Base-by-base conservation (phyloP, 176 grass and related monocot genomes). In the Raddia guianensis region DNA sequence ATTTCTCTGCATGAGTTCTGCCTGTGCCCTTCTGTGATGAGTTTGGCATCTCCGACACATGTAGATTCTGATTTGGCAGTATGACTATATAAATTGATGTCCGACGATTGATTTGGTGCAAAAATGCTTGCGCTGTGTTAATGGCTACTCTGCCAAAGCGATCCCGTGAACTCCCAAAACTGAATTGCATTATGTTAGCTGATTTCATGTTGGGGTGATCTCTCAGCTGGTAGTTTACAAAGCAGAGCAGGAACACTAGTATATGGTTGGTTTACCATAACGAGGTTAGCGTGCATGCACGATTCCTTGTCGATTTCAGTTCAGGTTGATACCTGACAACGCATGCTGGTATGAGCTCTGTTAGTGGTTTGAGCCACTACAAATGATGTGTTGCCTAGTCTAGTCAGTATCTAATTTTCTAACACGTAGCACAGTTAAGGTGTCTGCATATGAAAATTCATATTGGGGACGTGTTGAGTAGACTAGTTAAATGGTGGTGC, bases 1-100 rank as follows among this genome's bases (percentile, higher is more conserved):
- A 59, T 74, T 65, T 55, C 49, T 60, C 42, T 48, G 60, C 8
- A 49, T 64, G 75, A 80, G 52, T 60, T 49, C 12, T 49, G 8
- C 14, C 40, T 9, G 9, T 6, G 37, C 43, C 63, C 27, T 61
- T 51, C 43, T 52, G 12, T 58, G 63, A 32, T 43, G 63, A 60
- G 15, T 6, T 15, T 18, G 54, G 48, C 21, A 53, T 12, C 13
- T 58, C 66, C 8, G 37, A 57, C 46, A 13, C 7, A 35, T 48
- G 1, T 49, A 11, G n/a, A 49, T 15, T 37, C 43, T 32, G 35
- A 8, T 67, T 16, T 27, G 53, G 7, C 19, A 34, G 6, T 85
- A 62, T 3, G 14, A 35, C 63, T 34, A n/a, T 57, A 0, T 33
- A 16, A 62, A 21, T 49, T 58, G 37, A 37, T 66, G 48, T 21